Evolutionary conservation across 371 early-diverging fungal genomes (phyloP), one percentile per base, ranked within the genome.

Genomic region (Blakeslea trispora): DNA sequence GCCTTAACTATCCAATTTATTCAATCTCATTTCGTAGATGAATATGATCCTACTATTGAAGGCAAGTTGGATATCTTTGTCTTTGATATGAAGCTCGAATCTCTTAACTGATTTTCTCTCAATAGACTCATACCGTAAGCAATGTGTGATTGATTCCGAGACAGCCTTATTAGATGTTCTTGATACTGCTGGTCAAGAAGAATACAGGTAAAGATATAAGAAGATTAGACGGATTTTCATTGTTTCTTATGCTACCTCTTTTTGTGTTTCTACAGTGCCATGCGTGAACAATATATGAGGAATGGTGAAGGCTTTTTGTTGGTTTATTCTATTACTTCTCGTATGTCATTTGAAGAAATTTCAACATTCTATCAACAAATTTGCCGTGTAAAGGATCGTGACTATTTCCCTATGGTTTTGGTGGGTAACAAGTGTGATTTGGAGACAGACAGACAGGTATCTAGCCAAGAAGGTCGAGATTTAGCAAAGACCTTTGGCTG

Each of bases 361-460:
- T 71, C 80, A 45, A 79, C 82, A 2, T 90, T 91, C 59, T 81
- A 86, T 64, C 82, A 89, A 54, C 89, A 91, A 59, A 91, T 95
- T 39, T 72, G 88, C 32, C 80, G 90, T 22, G 91, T 93, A 40
- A 93, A 93, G 64, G 91, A 94, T 59, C 73, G 78, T 43, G 90
- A 90, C 42, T 81, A 74, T 43, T 92, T 91, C 66, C 96, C 96
- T 15, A 90, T 95, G 52, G 86, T 95, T 45, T 71, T 98, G n/a
- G 86, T 96, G n/a, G 99, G 92, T 15, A 99, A 99, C 84, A 99
- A 99, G 77, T 91, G 87, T 53, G 98, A 99, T 81, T 72, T 96
- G 57, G 88, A 87, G 32, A 60, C 66, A 28, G 92, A 96, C 50
- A 77, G 95, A 50, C 84, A 83, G 44, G 69, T 69, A 11, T 69